phyloP scores from a whole-genome alignment of 2,329 filamentous ascomycete species.

The Fusarium multiceps region DNA sequence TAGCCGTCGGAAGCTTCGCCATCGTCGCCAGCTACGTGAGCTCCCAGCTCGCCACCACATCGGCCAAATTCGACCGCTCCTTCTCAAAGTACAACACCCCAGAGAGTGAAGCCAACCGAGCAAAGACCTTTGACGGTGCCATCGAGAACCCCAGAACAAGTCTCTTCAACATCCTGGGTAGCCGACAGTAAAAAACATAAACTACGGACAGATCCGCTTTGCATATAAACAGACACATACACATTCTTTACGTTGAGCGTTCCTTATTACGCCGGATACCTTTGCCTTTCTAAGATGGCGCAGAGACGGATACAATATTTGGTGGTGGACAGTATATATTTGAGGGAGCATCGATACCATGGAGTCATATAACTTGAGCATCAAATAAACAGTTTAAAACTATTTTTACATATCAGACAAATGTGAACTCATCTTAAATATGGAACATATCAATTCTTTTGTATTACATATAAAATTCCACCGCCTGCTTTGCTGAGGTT shows the following conservation, averaged over 20 bases:
- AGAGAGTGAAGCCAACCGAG: slow-evolving; percentile 51
- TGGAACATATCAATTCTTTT: slow-evolving; percentile 34
- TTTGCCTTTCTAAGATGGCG: background rate
- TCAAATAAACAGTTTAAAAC: slow-evolving; percentile 24
- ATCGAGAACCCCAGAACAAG: slow-evolving; percentile 51
- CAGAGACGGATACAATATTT: slow-evolving; percentile 6
- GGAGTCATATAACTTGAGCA: slow-evolving; percentile 17
- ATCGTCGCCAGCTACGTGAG: slow-evolving; percentile 50
- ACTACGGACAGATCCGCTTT: background rate
- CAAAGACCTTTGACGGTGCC: slow-evolving; percentile 49
- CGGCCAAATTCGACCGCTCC: slow-evolving; percentile 52
- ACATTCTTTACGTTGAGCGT: slow-evolving; percentile 35
- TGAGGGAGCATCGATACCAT: slow-evolving; percentile 31
- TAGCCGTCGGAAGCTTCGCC: slow-evolving; percentile 38
- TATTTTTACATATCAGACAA: background rate
- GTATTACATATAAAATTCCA: slow-evolving; percentile 38
- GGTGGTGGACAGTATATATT: slow-evolving; percentile 2
- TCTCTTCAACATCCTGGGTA: slow-evolving; percentile 51
- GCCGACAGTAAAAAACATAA: slow-evolving; percentile 40
- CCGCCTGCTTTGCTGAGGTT: slow-evolving; percentile 9
- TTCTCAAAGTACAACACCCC: slow-evolving; percentile 54
- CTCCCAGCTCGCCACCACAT: slow-evolving; percentile 49
- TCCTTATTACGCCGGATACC: slow-evolving; percentile 25
- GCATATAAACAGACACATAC: slow-evolving; percentile 4
- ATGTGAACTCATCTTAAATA: background rate